phyloP scores from a whole-genome alignment of 2,329 filamentous ascomycete genomes.

The Ceratocystis destructans region DNA sequence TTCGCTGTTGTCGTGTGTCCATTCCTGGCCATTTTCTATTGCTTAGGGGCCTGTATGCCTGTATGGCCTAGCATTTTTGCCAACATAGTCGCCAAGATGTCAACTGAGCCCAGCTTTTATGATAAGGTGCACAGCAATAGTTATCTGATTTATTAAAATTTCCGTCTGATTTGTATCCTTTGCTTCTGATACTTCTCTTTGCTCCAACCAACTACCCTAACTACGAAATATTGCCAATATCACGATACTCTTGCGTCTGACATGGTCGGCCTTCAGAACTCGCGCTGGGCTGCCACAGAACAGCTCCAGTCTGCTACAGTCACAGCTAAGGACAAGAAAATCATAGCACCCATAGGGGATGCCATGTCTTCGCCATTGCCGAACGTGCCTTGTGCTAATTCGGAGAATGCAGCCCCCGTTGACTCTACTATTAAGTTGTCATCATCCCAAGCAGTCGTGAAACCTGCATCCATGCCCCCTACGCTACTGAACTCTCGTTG shows the following conservation, averaged over 20 bases:
- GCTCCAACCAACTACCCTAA: background rate
- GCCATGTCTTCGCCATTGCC: background rate
- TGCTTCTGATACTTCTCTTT: background rate
- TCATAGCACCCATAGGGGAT: background rate
- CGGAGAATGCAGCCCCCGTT: background rate
- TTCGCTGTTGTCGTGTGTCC: background rate
- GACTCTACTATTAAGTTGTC: background rate
- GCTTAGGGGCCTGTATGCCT: background rate
- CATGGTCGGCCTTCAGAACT: constrained; percentile 15
- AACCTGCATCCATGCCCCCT: background rate
- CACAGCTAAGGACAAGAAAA: background rate
- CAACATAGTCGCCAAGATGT: background rate
- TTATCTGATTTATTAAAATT: background rate
- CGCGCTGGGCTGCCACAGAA: constrained; percentile 3
- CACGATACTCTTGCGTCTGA: background rate
- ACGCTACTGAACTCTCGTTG: constrained; percentile 15
- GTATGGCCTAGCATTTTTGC: background rate
- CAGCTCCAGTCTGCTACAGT: background rate
- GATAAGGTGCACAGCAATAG: background rate
- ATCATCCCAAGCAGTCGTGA: background rate
- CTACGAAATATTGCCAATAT: background rate
- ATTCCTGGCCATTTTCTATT: background rate
- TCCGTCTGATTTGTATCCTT: background rate
- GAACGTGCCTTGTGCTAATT: background rate
- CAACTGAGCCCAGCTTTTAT: background rate